Evolutionary conservation across 1,284 basidiomycete species (phyloP), one percentile per base, ranked within the genome.

Genomic region (Amylostereum areolatum): DNA sequence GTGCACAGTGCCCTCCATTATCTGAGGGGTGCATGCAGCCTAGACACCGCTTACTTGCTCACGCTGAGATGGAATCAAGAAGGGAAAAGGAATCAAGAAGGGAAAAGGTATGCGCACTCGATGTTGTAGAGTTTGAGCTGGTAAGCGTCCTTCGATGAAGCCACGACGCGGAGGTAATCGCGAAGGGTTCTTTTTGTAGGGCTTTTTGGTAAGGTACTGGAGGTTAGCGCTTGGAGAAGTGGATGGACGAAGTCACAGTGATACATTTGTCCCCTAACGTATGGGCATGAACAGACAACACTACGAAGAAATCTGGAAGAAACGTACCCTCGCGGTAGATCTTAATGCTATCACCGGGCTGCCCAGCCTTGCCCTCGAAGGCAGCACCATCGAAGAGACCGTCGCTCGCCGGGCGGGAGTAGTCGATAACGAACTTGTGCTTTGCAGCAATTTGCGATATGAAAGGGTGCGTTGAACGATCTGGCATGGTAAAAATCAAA

Each of bases 191-290:
- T 92, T 92, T 76, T 94, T 94, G 71, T 95, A 78, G 78, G 91
- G 93, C 78, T 95, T 95, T 79, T 95, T 95, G 52, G 92, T 95
- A 57, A 95, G 78, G 73, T 95, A 96, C 72, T 94, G 92, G 62
- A 92, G 80, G 69, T n/a, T 93, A 95, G 54, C 92, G 80, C 74
- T 96, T 96, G 51, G 92, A 95, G 72, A 95, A 87, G 47, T 89
- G 82, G 64, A 94, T 83, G 65, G 75, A 84, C 49, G 90, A 86
- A 45, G 84, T 83, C 56, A 95, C 80, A 52, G 83, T 87, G 64
- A 95, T 77, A 71, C 84, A 91, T 65, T 74, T 83, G 68, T 81
- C 84, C 63, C 79, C 78, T n/a, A n/a, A n/a, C n/a, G n/a, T n/a
- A n/a, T n/a, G n/a, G n/a, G n/a, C n/a, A n/a, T n/a, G n/a, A n/a